A percentile compares a stretch with the other conserved stretches of the same genome.
phyloP scores from a whole-genome alignment of 2,329 filamentous ascomycete species.

The Fusarium globosum region DNA sequence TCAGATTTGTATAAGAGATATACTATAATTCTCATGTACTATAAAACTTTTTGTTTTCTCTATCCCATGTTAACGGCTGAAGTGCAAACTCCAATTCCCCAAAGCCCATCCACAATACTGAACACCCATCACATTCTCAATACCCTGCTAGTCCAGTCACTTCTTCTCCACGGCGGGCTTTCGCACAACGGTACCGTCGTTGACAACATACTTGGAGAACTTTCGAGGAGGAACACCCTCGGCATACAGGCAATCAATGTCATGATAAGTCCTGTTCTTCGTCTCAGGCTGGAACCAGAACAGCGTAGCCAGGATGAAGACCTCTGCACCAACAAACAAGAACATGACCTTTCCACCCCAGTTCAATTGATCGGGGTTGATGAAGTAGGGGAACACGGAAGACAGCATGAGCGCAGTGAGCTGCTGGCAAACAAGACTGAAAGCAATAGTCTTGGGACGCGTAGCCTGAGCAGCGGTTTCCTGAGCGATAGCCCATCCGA shows the following conservation, averaged over 20 bases:
- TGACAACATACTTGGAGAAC: slow-evolving; percentile 40
- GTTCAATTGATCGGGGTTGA: slow-evolving; percentile 53
- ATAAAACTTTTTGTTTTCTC: too few relatives aligned
- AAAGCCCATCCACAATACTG: too few relatives aligned
- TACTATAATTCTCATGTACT: neutral
- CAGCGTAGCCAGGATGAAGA: slow-evolving; percentile 46
- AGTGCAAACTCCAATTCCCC: neutral
- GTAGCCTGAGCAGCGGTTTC: slow-evolving; percentile 46
- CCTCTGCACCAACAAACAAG: slow-evolving; percentile 50
- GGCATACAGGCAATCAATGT: slow-evolving; percentile 48
- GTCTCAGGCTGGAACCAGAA: slow-evolving; percentile 53
- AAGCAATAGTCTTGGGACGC: slow-evolving; percentile 46
- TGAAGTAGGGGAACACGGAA: slow-evolving; percentile 52
- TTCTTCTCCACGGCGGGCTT: neutral
- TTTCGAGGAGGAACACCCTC: slow-evolving; percentile 41
- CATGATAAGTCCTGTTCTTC: slow-evolving; percentile 52
- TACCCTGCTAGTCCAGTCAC: accelerated
- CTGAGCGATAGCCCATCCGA: slow-evolving; percentile 46
- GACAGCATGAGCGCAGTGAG: slow-evolving; percentile 51
- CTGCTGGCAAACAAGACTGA: slow-evolving; percentile 47
- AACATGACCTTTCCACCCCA: slow-evolving; percentile 54
- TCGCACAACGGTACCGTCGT: slow-evolving; percentile 21
- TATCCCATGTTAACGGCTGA: accelerated
- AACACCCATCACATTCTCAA: neutral
- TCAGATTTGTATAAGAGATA: too few relatives aligned